These are phyloP conservation scores for Ophiocordyceps camponoti-saundersi DNA, from an alignment of 2,329 filamentous ascomycete species.

Conservation along the genomic window DNA sequence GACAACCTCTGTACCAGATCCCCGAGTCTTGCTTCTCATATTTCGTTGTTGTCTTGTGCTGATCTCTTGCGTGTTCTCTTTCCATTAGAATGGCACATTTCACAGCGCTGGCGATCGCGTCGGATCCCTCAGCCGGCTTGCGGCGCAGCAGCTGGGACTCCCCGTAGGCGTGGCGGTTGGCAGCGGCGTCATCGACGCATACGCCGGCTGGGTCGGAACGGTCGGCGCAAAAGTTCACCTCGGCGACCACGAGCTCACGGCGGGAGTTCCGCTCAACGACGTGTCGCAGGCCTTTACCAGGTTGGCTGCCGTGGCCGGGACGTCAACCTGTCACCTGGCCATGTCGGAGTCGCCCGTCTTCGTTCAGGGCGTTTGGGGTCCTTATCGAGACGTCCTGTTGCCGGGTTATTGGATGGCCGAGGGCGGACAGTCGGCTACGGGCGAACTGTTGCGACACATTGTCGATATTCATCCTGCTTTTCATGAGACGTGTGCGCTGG, in stretches of 20 bases:
- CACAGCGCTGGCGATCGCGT: slow-evolving; percentile 84
- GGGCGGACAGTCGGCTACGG: slow-evolving; percentile 90
- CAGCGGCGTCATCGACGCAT: slow-evolving; percentile 93
- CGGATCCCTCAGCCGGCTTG: slow-evolving; percentile 68
- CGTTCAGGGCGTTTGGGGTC: slow-evolving; percentile 90
- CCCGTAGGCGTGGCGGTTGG: slow-evolving; percentile 80
- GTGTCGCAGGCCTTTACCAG: slow-evolving; percentile 86
- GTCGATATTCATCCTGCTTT: slow-evolving; percentile 90
- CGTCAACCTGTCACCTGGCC: slow-evolving; percentile 91
- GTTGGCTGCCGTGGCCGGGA: slow-evolving; percentile 85
- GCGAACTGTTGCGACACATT: slow-evolving; percentile 84
- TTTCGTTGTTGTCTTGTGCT: background rate
- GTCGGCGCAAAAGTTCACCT: slow-evolving; percentile 92
- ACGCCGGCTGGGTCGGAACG: slow-evolving; percentile 96
- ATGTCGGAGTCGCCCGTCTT: slow-evolving; percentile 92
- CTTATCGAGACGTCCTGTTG: slow-evolving; percentile 84
- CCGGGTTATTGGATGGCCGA: slow-evolving; percentile 94
- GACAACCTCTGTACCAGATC: background rate
- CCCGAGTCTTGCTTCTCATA: background rate
- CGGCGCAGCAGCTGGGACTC: slow-evolving; percentile 68
- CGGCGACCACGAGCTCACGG: slow-evolving; percentile 45
- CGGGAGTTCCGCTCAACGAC: slow-evolving; percentile 58
- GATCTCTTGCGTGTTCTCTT: slow-evolving; percentile 2
- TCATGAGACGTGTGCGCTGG: slow-evolving; percentile 59
- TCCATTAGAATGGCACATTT: slow-evolving; percentile 67